phyloP scores from a whole-genome alignment of 768 basidiomycete species.

The Mrakia hoshinonis region DNA sequence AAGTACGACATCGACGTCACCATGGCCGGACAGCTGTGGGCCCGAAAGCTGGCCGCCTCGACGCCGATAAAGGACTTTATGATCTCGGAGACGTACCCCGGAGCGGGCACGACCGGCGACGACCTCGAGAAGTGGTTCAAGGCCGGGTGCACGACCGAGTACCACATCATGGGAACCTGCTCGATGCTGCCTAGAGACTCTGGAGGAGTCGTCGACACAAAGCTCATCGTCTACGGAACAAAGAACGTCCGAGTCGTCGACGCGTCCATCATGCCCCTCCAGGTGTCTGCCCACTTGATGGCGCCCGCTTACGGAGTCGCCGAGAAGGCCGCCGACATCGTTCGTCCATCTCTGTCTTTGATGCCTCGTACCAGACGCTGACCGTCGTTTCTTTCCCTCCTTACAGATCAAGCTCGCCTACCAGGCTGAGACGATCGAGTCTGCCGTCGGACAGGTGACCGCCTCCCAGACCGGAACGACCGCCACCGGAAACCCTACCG shows the following conservation, averaged over 20 bases:
- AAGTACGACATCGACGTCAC: slow-evolving; percentile 25
- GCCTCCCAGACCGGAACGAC: neutral
- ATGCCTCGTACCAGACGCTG: too few species aligned
- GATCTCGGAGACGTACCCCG: slow-evolving; percentile 15
- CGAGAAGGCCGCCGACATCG: slow-evolving; percentile 48
- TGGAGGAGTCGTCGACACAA: slow-evolving; percentile 54
- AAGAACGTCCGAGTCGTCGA: slow-evolving; percentile 55
- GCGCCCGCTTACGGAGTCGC: slow-evolving; percentile 41
- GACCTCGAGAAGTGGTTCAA: slow-evolving; percentile 25
- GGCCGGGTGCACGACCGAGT: slow-evolving; percentile 42
- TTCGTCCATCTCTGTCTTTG: slow-evolving; percentile 34
- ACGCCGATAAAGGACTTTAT: slow-evolving; percentile 20
- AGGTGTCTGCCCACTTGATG: slow-evolving; percentile 34
- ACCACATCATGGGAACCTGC: slow-evolving; percentile 49
- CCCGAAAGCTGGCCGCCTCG: slow-evolving; percentile 22
- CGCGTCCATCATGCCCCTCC: slow-evolving; percentile 48
- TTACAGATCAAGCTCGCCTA: slow-evolving; percentile 30
- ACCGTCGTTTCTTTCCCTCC: neutral
- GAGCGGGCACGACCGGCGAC: neutral
- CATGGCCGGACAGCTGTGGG: slow-evolving; percentile 21
- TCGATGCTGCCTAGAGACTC: slow-evolving; percentile 51
- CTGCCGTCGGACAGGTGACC: neutral
- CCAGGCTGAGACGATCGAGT: slow-evolving; percentile 1
- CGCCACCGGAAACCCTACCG: neutral
- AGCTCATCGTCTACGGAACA: slow-evolving; percentile 53